Base-by-base conservation (phyloP, 2,329 filamentous ascomycete genomes). In the Aurifilum marmelostoma region DNA sequence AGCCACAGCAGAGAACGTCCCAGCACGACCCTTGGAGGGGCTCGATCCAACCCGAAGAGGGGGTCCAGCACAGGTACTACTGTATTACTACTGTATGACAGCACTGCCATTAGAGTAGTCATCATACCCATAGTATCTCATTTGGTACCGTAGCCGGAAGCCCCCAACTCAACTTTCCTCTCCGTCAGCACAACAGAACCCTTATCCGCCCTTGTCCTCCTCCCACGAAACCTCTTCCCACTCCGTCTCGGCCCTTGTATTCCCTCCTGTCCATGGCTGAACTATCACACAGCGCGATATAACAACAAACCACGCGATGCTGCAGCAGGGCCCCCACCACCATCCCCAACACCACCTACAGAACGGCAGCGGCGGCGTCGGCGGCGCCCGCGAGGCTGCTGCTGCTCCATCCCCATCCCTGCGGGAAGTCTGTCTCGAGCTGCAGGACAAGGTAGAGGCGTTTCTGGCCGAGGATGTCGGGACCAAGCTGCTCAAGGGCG, bases 381-480 rank as follows among this genome's bases (percentile, higher is more conserved):
- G 50, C 54, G 37, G 65, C 62, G 50, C n/a, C 59, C 43, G 37
- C 12, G 54, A 24, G 18, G 39, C 37, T 47, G 65, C 56, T 14
- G 29, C 66, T 41, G 56, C 65, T 18, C 29, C 67, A 14, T 29
- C 39, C 43, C 64, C 65, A 18, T 64, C 63, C 32, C 34, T 71
- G 67, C 69, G 69, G 50, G 63, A 81, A 29, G 77, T 85, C 75
- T 88, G 82, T 80, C 79, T 78, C 77, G 80, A 83, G 73, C 82
- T 92, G 71, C 84, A 88, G 73, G 79, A 79, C 71, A 87, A 87
- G 77, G 82, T 97, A 70, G 81, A 87, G 63, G 82, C 84, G 32
- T 94, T 97, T 76, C 83, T 97, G 67, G 82, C 82, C 61, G 84
- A 89, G 72, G 79, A 87, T 41, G 82, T 87, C 69, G 82, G 84